Evolutionary conservation across 495 filamentous ascomycete genomes (phyloP), one percentile per base, ranked within the genome.

Genomic region (Hypoxylon intermedium): DNA sequence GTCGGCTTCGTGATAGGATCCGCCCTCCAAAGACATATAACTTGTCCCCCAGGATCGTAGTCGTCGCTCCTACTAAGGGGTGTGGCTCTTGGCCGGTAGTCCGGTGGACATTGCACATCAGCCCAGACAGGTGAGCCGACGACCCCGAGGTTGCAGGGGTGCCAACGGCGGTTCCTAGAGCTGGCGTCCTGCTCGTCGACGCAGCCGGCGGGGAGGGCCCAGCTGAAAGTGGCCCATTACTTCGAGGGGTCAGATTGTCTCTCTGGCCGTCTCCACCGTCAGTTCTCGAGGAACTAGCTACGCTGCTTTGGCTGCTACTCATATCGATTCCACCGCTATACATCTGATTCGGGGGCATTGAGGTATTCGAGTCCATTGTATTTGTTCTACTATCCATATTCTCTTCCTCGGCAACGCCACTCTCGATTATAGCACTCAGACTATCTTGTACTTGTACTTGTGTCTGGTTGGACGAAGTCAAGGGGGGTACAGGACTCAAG

Each of bases 1-100:
- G 90, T 46, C 87, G 84, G 54, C 85, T 89, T 59, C 90, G 79
- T 11, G 93, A 96, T 33, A 98, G 76, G 58, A 93, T 84, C 43
- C 93, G 86, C 13, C 94, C 94, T 11, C 94, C 94, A 74, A 98
- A 98, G 4, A 97, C 92, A 72, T 96, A 98, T 28, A 98, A 79
- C 69, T 91, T 96, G 70, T 98, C 94, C 7, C 92, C 92, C 18
- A 98, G 67, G 45, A 98, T 89, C 0, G 95, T 98, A 0, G 95
- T 98, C 0, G 95, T 96, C 2, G 94, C 93, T 2, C 94, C 94
- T 3, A 98, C 94, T 2, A 97, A 77, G 9, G 94, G 87, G 58
- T 89, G 91, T 5, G 94, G 95, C 68, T 98, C 92, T 56, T 87
- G 84, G 24, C 94, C 94, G 0, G 93, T 97, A 12, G 94, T 97